Evolutionary conservation across 2,329 filamentous ascomycete species (phyloP).

Genomic region (Xylaria sp.): DNA sequence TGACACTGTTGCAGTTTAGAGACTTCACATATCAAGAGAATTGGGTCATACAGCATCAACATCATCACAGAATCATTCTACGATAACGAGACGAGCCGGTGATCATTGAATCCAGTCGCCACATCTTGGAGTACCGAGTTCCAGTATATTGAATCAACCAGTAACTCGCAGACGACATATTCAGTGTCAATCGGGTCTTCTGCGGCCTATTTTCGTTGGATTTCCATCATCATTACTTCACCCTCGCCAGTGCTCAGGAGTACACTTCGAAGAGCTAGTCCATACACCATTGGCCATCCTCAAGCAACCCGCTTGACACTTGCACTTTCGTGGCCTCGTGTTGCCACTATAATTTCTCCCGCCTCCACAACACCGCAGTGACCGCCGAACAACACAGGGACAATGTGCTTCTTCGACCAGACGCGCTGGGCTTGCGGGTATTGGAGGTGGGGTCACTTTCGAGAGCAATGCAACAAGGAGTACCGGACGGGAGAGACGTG

Average conservation of each 20-base stretch:
- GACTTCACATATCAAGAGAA: conserved; percentile 22
- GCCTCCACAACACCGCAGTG: conserved; percentile 23
- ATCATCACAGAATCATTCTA: conserved; percentile 11
- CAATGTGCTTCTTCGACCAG: conserved; percentile 97
- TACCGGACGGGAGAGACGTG: conserved; percentile 97
- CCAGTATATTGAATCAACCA: conserved; percentile 13
- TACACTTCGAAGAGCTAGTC: conserved; percentile 23
- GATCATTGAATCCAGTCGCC: conserved; percentile 14
- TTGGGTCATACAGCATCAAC: conserved; percentile 8
- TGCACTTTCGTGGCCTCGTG: conserved; percentile 21
- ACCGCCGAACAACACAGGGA: conserved; percentile 22
- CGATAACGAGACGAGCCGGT: background rate
- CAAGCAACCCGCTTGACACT: conserved; percentile 14
- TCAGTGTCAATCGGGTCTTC: conserved; percentile 10
- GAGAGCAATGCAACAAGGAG: conserved; percentile 91
- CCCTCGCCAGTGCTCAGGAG: conserved; percentile 24
- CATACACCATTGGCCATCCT: conserved; percentile 13
- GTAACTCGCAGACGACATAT: conserved; percentile 25
- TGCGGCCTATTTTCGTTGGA: conserved; percentile 6
- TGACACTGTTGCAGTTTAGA: conserved; percentile 12
- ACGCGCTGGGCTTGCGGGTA: conserved; percentile 86
- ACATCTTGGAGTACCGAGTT: conserved; percentile 18
- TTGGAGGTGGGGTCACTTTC: conserved; percentile 95
- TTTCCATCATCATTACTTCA: conserved; percentile 36
- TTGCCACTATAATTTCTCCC: conserved; percentile 15